Evolutionary conservation across 1,284 basidiomycete species (phyloP), one percentile per base, ranked within the genome.

Genomic region (Cutaneotrichosporon arboriforme): DNA sequence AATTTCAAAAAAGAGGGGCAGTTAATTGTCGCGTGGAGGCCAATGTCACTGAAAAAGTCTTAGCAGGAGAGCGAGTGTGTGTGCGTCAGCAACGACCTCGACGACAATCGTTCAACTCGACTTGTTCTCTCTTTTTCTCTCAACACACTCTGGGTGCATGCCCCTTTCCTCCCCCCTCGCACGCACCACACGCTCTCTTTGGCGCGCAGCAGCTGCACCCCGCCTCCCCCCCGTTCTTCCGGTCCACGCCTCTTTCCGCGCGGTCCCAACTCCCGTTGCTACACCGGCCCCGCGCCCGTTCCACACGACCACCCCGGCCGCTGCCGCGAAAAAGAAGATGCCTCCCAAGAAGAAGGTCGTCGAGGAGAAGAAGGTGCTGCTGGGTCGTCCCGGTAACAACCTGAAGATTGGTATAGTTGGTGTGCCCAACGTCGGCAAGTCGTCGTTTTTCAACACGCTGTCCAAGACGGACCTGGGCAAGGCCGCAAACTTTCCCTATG

Each of bases 401-500:
- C 68, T 77, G 62, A 75, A 76, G 82, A 88, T 94, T 68, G 92
- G 91, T 75, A 94, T 97, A 81, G 92, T 97, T 79, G 92, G 91
- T 71, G 75, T 97, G 41, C 91, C 91, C 56, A 96, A 96, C 74
- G 90, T 94, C 66, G 90, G 90, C 62, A 93, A 93, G 77, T 90
- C 87, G 1, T 91, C 89, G 17, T 90, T 90, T 77, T 92, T 92
- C 84, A 99, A 99, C 77, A 86, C 83, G 42, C 83, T 98, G 52
- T 93, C 96, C 51, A 86, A 97, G 88, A 97, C 72, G 18, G 67
- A 70, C 77, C 82, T 97, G n/a, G 94, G 90, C 64, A 94, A 96
- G 76, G 86, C 90, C 42, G 92, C 92, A 76, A 99, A 99, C 81
- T 99, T 96, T 74, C 96, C 96, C 17, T 99, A 97, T 69, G 92